Evolutionary conservation across 1,284 basidiomycete species (phyloP).

Genomic region (Puccinia coronata): DNA sequence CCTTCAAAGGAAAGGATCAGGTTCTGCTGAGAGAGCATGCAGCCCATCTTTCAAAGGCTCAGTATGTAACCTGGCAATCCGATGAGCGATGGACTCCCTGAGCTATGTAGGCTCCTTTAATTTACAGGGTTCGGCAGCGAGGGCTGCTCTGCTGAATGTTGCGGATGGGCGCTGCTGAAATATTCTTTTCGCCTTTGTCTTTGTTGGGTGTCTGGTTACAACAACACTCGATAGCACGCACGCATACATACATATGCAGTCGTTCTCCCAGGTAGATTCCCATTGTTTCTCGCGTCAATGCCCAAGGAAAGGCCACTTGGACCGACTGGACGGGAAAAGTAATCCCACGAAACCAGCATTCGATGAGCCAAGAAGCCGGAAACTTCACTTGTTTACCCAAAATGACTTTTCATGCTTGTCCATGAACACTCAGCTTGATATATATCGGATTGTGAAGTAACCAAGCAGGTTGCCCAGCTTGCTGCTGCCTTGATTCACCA

Average conservation of each 20-base stretch:
- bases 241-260: conserved; percentile 4
- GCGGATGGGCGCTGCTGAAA: background rate
- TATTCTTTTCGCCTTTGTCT: background rate
- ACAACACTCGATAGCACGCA: background rate
- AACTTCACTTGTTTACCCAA: background rate
- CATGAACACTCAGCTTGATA: background rate
- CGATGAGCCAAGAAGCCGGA: background rate
- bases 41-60: no score
- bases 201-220: background rate
- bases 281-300: background rate
- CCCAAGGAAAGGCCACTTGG: background rate
- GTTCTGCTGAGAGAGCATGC: no score
- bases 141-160: background rate
- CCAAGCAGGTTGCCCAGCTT: background rate
- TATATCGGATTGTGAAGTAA: background rate
- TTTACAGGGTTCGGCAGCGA: background rate
- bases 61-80: no score
- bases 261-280: background rate
- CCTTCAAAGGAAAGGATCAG: no score
- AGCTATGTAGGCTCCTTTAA: background rate
- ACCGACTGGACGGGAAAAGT: background rate
- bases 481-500: conserved; percentile 12
- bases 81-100: no score
- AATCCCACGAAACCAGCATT: background rate
- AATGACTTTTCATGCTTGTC: background rate